Conservation (phyloP, 2,329 filamentous ascomycete species). For the Penicillium griseofulvum region DNA sequence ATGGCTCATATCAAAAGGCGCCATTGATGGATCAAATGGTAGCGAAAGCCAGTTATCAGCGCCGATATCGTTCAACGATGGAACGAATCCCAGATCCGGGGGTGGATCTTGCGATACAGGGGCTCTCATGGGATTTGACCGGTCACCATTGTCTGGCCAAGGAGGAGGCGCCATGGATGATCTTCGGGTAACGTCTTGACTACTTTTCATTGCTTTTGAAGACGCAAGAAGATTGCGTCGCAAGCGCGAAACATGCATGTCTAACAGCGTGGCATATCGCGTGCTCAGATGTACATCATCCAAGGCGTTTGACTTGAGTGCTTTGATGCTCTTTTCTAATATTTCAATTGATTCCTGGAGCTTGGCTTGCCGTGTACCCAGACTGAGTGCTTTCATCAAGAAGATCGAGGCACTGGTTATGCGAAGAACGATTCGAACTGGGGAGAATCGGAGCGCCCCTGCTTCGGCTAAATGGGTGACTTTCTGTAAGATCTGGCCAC, state of each 20-base stretch:
- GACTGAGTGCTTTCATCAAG: constrained; percentile 51
- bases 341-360: constrained; percentile 50
- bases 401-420: constrained; percentile 57
- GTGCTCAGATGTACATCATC: constrained; percentile 55
- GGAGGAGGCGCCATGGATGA: constrained; percentile 32
- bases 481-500: constrained; percentile 52
- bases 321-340: constrained; percentile 49
- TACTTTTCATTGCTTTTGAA: constrained; percentile 29
- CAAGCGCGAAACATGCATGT: constrained; percentile 45
- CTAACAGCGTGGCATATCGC: constrained; percentile 51
- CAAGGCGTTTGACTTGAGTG: constrained; percentile 48
- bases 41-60: constrained; percentile 45
- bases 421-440: constrained; percentile 54
- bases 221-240: constrained; percentile 40
- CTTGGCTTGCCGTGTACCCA: constrained; percentile 51
- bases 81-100: constrained; percentile 29
- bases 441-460: constrained; percentile 50
- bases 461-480: constrained; percentile 50
- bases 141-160: constrained; percentile 25
- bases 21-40: constrained; percentile 46
- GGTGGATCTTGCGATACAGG: constrained; percentile 26
- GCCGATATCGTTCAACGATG: constrained; percentile 30
- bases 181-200: constrained; percentile 24
- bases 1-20: constrained; percentile 41
- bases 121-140: constrained; percentile 17